These are phyloP conservation scores for Anthracocystis panici-leucophaei DNA, from an alignment of 1,284 basidiomycete species.

Conservation along the genomic window DNA sequence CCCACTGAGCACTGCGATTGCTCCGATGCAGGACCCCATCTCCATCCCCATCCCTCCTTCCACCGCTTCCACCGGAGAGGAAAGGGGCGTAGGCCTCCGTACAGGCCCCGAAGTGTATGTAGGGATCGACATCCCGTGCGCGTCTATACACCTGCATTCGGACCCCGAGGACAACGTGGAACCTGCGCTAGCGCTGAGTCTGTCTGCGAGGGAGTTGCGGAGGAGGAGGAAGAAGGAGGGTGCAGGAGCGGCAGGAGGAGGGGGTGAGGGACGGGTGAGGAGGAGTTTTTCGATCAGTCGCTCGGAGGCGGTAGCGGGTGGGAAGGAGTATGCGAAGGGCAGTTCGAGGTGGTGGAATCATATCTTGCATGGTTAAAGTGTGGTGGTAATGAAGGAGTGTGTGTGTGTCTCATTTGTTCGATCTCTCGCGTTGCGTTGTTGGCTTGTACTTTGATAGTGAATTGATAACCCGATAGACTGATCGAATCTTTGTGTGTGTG, in stretches of 20 bases:
- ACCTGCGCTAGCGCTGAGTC: constrained; percentile 12
- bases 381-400: too few species aligned
- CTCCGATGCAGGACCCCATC: constrained; percentile 10
- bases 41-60: neutral
- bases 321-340: constrained; percentile 10
- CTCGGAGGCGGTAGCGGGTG: neutral
- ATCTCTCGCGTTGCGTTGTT: neutral
- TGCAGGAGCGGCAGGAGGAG: neutral
- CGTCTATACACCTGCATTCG: constrained; percentile 48
- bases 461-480: neutral
- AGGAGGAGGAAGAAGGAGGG: constrained; percentile 24
- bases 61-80: neutral
- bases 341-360: constrained; percentile 31
- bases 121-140: constrained; percentile 58
- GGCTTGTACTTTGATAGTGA: neutral
- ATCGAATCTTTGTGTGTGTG: too few species aligned
- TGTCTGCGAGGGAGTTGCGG: constrained; percentile 11
- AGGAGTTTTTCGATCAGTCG: neutral
- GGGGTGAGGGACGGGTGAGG: neutral
- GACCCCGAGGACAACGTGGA: constrained; percentile 52
- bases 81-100: constrained; percentile 14
- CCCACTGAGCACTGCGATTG: neutral
- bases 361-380: constrained; percentile 17
- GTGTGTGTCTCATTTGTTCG: neutral
- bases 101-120: constrained; percentile 54